Conservation (phyloP, 2,329 filamentous ascomycete species). For the Rhynchosporium secalis region DNA sequence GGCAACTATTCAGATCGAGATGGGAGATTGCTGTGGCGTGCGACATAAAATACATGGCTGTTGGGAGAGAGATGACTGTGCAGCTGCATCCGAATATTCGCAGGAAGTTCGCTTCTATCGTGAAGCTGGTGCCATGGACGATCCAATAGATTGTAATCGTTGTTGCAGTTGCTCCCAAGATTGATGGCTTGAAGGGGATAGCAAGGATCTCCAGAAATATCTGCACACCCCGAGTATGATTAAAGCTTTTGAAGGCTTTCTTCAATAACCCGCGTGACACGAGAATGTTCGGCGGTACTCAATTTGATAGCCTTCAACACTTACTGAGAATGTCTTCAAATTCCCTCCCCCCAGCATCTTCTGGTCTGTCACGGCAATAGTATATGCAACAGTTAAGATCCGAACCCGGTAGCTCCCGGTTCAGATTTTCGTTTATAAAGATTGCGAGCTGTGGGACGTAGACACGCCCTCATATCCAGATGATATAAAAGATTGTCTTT, state of each 20-base stretch:
- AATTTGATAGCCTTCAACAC: conserved; percentile 16
- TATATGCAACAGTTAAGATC: no score
- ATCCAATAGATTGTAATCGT: background rate
- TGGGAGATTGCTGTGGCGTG: conserved; percentile 1
- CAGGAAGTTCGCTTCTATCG: background rate
- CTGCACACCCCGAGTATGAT: background rate
- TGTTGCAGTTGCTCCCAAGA: background rate
- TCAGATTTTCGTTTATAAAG: no score
- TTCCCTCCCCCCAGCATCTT: no score
- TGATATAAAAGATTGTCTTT: no score
- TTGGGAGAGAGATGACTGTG: conserved; percentile 11
- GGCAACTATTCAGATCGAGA: background rate
- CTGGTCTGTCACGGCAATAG: no score
- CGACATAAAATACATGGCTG: background rate
- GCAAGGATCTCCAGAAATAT: background rate
- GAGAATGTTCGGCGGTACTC: conserved; percentile 18
- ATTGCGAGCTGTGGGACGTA: no score
- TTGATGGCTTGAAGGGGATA: background rate
- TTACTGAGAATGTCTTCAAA: no score
- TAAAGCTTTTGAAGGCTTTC: background rate
- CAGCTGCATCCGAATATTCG: background rate
- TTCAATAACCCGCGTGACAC: background rate
- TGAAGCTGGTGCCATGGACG: background rate
- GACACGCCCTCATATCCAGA: no score
- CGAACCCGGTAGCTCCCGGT: no score